Percentiles rank a stretch among this genome's conserved stretches.
These are phyloP conservation scores for Magnusiomyces magnusii DNA, from an alignment of 1,139 yeast species.

Conservation along the genomic window DNA sequence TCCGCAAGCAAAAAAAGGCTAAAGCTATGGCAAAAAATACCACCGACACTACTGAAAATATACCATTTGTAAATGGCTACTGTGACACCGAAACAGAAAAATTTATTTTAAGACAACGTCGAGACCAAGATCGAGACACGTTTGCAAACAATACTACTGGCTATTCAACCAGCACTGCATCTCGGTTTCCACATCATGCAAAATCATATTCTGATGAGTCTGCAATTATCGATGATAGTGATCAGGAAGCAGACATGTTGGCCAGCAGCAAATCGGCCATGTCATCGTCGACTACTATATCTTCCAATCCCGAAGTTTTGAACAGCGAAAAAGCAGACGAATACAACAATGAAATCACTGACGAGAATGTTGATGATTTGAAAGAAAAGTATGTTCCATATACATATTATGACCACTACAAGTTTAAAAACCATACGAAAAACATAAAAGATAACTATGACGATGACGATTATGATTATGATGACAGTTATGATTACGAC, in stretches of 20 bases:
- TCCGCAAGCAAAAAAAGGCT: not conserved
- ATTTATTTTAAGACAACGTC: not conserved
- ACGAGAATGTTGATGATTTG: not conserved
- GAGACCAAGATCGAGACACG: not conserved
- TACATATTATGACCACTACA: conserved; percentile 1
- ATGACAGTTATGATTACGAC: not conserved
- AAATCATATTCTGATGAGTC: not conserved
- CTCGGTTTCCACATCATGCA: not conserved
- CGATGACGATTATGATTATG: not conserved
- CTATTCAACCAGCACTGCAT: not conserved
- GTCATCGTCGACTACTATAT: not conserved
- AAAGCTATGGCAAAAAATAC: not conserved
- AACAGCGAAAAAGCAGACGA: not conserved
- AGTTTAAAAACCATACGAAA: not conserved
- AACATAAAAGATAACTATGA: not conserved
- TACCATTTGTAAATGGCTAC: not conserved
- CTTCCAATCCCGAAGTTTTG: too few species aligned
- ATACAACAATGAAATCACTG: not conserved
- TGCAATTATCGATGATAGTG: not conserved
- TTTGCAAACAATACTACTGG: not conserved
- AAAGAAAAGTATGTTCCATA: conserved; percentile 3
- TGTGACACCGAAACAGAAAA: not conserved
- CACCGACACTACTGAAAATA: not conserved
- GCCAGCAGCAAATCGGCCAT: not conserved
- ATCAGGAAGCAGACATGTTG: not conserved